These are phyloP conservation scores for Ilyonectria mors-panacis DNA, from an alignment of 2,329 filamentous ascomycete species.

Conservation along the genomic window DNA sequence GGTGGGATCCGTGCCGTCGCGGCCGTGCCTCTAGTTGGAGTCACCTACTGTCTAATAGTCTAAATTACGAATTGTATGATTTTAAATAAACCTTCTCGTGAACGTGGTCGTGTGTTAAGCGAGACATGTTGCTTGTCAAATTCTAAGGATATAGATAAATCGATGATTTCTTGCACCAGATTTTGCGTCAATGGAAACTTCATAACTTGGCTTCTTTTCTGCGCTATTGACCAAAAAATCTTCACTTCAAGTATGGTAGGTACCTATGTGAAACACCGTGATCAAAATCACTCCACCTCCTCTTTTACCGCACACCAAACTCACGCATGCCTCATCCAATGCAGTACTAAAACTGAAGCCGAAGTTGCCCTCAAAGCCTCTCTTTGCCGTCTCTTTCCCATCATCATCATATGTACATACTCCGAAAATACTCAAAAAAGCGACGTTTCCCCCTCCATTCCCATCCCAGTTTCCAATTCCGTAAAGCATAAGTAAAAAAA, in stretches of 20 bases:
- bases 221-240: neutral
- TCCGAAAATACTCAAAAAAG: conserved; percentile 23
- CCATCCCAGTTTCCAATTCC: conserved; percentile 17
- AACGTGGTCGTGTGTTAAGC: conserved; percentile 1
- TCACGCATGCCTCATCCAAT: conserved; percentile 19
- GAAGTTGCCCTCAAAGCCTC: conserved; percentile 38
- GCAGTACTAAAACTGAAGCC: conserved; percentile 20
- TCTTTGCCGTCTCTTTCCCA: conserved; percentile 31
- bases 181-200: neutral
- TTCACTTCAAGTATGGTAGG: conserved; percentile 2
- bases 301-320: neutral
- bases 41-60: conserved; percentile 31
- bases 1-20: neutral
- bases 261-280: neutral
- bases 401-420: conserved; percentile 42
- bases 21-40: neutral
- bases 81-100: neutral
- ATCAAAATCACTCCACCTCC: neutral
- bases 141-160: neutral
- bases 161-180: no score
- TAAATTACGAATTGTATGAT: conserved; percentile 24
- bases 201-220: neutral
- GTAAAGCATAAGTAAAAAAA: conserved; percentile 26
- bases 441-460: conserved; percentile 18
- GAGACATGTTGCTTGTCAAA: no score